Conservation (phyloP, 805 yeast genomes). For the Metschnikowia colocasiae region DNA sequence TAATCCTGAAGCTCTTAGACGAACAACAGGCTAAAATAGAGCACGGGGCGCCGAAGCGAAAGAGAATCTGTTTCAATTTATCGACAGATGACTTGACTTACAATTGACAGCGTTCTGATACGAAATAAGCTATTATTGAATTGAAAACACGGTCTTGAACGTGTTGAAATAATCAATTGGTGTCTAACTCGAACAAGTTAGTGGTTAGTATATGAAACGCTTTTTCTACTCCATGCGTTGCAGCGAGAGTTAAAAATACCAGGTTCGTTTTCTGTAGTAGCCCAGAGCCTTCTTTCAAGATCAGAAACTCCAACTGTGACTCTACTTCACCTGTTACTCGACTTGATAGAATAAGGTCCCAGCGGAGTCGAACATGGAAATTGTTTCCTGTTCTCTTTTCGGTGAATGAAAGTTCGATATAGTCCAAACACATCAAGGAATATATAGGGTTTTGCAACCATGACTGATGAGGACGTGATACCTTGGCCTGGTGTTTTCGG, state of each 20-base stretch:
- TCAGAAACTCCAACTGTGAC: conserved; percentile 6
- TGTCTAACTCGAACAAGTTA: conserved; percentile 14
- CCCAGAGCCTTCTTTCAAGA: conserved; percentile 10
- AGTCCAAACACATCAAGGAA: conserved; percentile 9
- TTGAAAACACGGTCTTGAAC: neutral
- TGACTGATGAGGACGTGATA: conserved; percentile 13
- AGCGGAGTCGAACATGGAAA: conserved; percentile 11
- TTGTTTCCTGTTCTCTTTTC: neutral
- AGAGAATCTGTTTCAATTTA: conserved; percentile 25
- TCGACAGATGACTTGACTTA: conserved; percentile 21
- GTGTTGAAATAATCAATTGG: neutral
- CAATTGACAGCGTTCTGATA: neutral
- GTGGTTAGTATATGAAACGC: conserved; percentile 25
- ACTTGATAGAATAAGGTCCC: conserved; percentile 10
- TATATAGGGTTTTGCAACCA: conserved; percentile 3
- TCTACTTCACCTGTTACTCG: conserved; percentile 9
- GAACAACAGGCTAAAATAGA: neutral
- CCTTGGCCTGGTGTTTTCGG: conserved; percentile 14
- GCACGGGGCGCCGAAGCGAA: neutral
- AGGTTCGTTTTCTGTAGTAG: conserved; percentile 10
- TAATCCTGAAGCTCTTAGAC: conserved; percentile 20
- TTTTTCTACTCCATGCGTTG: conserved; percentile 24
- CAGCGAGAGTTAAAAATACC: conserved; percentile 21
- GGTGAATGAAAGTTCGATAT: conserved; percentile 11
- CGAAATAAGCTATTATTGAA: neutral